phyloP scores from a whole-genome alignment of 2,329 filamentous ascomycete genomes.

The Ascochyta viciae-villosae region DNA sequence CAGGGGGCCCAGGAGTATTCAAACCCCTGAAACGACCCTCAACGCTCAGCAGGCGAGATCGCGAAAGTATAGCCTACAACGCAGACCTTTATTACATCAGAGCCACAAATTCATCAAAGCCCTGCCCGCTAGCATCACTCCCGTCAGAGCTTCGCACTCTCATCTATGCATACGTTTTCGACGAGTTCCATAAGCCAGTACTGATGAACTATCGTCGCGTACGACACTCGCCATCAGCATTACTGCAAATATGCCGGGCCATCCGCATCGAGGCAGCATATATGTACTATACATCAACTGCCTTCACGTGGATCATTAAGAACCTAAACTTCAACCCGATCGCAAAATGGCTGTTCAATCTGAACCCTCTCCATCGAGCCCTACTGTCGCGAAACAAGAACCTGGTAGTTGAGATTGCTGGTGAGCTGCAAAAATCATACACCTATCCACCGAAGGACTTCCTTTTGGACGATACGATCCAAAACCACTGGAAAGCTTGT shows the following conservation, averaged over 20 bases:
- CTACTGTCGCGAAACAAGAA: constrained; percentile 26
- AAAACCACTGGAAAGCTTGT: constrained; percentile 32
- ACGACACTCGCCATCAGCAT: constrained; percentile 2
- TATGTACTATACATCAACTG: constrained; percentile 29
- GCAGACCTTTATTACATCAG: constrained; percentile 24
- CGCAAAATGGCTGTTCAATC: constrained; percentile 21
- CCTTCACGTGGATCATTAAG: constrained; percentile 25
- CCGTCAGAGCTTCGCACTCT: constrained; percentile 29
- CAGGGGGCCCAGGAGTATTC: background rate
- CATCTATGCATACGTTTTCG: constrained; percentile 27
- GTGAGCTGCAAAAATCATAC: constrained; percentile 7
- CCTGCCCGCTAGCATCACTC: constrained; percentile 28
- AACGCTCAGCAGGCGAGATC: constrained; percentile 13
- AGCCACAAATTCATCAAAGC: constrained; percentile 18
- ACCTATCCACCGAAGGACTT: constrained; percentile 26
- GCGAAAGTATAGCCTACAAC: constrained; percentile 17
- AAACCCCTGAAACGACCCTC: constrained; percentile 24
- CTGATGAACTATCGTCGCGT: constrained; percentile 7
- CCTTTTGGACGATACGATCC: constrained; percentile 21
- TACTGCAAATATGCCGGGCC: constrained; percentile 30
- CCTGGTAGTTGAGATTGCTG: constrained; percentile 20
- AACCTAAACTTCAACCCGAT: constrained; percentile 27
- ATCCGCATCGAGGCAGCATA: constrained; percentile 41
- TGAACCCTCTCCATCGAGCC: constrained; percentile 25
- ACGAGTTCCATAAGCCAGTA: constrained; percentile 1